Evolutionary conservation across 2,329 filamentous ascomycete species (phyloP).

Genomic region (Apiospora malaysiana): DNA sequence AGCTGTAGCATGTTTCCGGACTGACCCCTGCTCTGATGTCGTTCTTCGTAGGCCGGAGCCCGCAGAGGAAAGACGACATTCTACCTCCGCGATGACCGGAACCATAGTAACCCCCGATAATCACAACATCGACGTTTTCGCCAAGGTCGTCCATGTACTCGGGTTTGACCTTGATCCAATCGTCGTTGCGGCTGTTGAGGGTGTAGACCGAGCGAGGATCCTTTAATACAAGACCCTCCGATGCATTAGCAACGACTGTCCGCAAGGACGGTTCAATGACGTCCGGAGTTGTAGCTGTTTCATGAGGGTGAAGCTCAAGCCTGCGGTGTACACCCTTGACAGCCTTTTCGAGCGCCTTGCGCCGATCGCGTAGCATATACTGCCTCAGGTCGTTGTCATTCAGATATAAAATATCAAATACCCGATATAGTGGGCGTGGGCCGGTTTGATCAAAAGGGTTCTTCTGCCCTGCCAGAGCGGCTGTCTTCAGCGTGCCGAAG

Average conservation of each 20-base stretch:
- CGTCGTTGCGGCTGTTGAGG: conserved; percentile 88
- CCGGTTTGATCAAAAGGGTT: conserved; percentile 70
- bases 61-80: conserved; percentile 89
- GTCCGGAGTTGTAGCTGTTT: conserved; percentile 67
- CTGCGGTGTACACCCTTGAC: conserved; percentile 74
- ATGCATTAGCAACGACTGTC: conserved; percentile 83
- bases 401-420: conserved; percentile 91
- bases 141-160: conserved; percentile 98
- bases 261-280: conserved; percentile 82
- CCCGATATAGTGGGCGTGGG: conserved; percentile 77
- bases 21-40: conserved; percentile 64
- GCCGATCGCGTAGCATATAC: conserved; percentile 83
- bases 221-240: conserved; percentile 91
- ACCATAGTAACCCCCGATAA: conserved; percentile 93
- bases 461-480: conserved; percentile 78
- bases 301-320: conserved; percentile 81
- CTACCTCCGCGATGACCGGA: conserved; percentile 82
- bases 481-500: conserved; percentile 93
- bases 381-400: conserved; percentile 81
- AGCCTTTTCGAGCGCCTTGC: conserved; percentile 74
- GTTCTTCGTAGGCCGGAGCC: conserved; percentile 75
- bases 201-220: conserved; percentile 88
- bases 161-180: conserved; percentile 99
- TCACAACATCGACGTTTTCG: conserved; percentile 86
- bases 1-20: conserved; percentile 84